phyloP scores from a whole-genome alignment of 495 filamentous ascomycete genomes.

The Pyronema omphalodes region DNA sequence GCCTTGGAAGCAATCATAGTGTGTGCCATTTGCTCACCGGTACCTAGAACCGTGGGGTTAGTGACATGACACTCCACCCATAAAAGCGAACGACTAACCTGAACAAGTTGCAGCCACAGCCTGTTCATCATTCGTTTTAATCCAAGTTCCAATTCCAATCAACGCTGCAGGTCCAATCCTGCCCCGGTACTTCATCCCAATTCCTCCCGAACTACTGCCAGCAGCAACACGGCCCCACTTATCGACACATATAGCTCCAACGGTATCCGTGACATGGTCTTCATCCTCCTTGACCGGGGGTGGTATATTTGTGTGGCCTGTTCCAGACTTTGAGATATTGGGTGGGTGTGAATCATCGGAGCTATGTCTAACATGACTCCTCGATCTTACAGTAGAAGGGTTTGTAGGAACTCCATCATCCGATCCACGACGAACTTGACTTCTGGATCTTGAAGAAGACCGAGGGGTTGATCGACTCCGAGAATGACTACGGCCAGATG shows the following conservation, averaged over 20 bases:
- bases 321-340: not conserved
- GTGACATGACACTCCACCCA: not conserved
- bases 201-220: conserved; percentile 95
- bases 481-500: not conserved
- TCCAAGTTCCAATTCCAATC: conserved; percentile 63
- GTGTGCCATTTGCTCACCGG: conserved; percentile 92
- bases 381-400: too few relatives aligned
- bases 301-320: not conserved
- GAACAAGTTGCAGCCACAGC: conserved; percentile 21
- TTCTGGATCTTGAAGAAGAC: not conserved
- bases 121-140: conserved; percentile 16
- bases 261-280: conserved; percentile 66
- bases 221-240: conserved; percentile 72
- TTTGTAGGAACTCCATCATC: not conserved
- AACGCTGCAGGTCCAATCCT: conserved; percentile 82
- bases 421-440: not conserved
- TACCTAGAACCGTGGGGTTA: conserved; percentile 33
- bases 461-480: conserved; percentile 28
- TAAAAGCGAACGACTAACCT: conserved; percentile 7
- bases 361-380: too few relatives aligned
- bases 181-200: conserved; percentile 91
- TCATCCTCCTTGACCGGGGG: conserved; percentile 19
- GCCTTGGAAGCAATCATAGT: conserved; percentile 32
- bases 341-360: not conserved
- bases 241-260: conserved; percentile 88